phyloP scores from a whole-genome alignment of 495 filamentous ascomycete species.

The Penicillium bovifimosum region DNA sequence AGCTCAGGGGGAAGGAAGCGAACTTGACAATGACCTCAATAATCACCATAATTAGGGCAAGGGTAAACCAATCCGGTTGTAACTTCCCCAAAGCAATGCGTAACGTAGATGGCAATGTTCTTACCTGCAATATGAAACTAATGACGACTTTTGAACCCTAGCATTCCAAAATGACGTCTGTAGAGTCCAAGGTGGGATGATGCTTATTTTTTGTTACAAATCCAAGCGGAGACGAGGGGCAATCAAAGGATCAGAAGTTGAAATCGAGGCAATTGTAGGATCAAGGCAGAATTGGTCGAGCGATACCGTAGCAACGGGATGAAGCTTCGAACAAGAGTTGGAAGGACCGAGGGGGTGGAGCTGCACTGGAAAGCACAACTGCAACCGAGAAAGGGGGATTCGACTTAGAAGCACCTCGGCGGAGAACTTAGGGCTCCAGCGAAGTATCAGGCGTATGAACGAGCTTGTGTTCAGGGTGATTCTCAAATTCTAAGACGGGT shows the following conservation, averaged over 20 bases:
- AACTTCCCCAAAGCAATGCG: neutral
- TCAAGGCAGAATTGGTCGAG: slow-evolving; percentile 12
- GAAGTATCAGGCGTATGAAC: slow-evolving; percentile 6
- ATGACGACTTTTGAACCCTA: slow-evolving; percentile 16
- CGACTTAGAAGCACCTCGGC: slow-evolving; percentile 7
- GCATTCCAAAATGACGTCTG: slow-evolving; percentile 32
- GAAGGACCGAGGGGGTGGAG: slow-evolving; percentile 38
- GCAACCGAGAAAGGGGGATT: slow-evolving; percentile 9
- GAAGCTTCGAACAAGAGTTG: slow-evolving; percentile 29
- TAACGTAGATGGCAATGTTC: slow-evolving; percentile 1
- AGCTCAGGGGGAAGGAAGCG: slow-evolving; percentile 5
- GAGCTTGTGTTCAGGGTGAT: slow-evolving; percentile 8
- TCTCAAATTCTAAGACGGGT: slow-evolving; percentile 8
- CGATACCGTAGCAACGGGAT: slow-evolving; percentile 25
- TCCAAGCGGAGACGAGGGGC: slow-evolving; percentile 11
- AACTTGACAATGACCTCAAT: slow-evolving; percentile 3
- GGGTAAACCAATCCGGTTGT: neutral
- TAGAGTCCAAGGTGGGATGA: slow-evolving; percentile 22
- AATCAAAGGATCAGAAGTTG: slow-evolving; percentile 5
- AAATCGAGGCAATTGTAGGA: slow-evolving; percentile 18
- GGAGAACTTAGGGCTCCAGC: slow-evolving; percentile 6
- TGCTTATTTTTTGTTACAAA: slow-evolving; percentile 14
- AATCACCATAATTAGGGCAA: slow-evolving; percentile 3
- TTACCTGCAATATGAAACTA: slow-evolving; percentile 28
- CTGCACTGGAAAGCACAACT: slow-evolving; percentile 16